Percentiles rank a stretch among this genome's conserved stretches.
Conservation (phyloP, 148 eudicot species). For the Chenopodium formosanum region DNA sequence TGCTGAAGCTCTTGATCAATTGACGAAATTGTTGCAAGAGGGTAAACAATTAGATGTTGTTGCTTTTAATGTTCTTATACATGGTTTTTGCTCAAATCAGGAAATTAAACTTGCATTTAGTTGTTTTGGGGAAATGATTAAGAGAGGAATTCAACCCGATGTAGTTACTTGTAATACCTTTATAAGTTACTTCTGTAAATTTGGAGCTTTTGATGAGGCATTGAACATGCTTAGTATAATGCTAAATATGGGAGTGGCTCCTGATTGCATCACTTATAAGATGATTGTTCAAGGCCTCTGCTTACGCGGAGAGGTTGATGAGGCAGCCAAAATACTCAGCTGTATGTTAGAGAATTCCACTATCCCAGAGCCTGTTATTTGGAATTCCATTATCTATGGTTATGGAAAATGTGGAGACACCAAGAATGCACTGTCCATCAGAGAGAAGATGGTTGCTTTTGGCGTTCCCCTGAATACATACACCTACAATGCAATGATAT, state of each 20-base stretch:
- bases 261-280: constrained; percentile 56
- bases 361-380: constrained; percentile 55
- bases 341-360: constrained; percentile 51
- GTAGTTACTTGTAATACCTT: constrained; percentile 58
- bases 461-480: constrained; percentile 55
- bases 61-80: constrained; percentile 66
- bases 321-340: constrained; percentile 44
- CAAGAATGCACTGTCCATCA: constrained; percentile 43
- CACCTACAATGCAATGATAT: constrained; percentile 64
- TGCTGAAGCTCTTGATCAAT: constrained; percentile 39
- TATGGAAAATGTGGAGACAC: constrained; percentile 56
- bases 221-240: constrained; percentile 47
- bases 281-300: constrained; percentile 66
- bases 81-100: constrained; percentile 53
- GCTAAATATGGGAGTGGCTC: constrained; percentile 56
- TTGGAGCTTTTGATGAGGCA: constrained; percentile 50
- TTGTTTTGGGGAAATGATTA: constrained; percentile 54
- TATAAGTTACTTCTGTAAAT: constrained; percentile 49
- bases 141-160: constrained; percentile 62
- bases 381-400: constrained; percentile 68
- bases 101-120: constrained; percentile 45
- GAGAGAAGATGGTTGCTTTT: constrained; percentile 51
- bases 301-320: constrained; percentile 42
- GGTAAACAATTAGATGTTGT: constrained; percentile 41
- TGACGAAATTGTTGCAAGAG: constrained; percentile 40